Percentiles rank a stretch among this genome's conserved stretches.
Evolutionary conservation across 2,329 filamentous ascomycete species (phyloP).

Genomic region (Didymella segeticola): DNA sequence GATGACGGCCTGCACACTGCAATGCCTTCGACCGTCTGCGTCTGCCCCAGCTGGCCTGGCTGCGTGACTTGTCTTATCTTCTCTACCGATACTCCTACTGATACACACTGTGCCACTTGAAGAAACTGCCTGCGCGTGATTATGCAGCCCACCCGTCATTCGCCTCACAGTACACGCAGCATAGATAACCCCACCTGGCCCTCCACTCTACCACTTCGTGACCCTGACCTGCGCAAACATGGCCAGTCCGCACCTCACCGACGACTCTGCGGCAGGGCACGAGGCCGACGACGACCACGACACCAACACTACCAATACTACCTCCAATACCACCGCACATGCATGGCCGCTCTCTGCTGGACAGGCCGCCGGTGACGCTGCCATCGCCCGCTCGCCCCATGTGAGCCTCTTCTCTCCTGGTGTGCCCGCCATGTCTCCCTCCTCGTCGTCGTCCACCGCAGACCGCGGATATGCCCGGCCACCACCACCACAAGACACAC

Average conservation of each 20-base stretch:
- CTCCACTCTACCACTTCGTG: conserved; percentile 2
- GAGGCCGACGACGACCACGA: conserved; percentile 22
- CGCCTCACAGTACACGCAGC: background rate
- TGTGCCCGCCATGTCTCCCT: conserved; percentile 12
- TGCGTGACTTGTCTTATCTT: conserved; percentile 9
- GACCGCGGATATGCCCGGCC: conserved; percentile 11
- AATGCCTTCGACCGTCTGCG: too few relatives aligned
- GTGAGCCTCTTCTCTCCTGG: conserved; percentile 18
- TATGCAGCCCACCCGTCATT: conserved; percentile 16
- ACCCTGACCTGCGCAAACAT: conserved; percentile 1
- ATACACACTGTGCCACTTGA: background rate
- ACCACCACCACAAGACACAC: too few relatives aligned
- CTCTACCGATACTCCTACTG: background rate
- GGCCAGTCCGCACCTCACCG: conserved; percentile 25
- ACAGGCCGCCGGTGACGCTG: conserved; percentile 19
- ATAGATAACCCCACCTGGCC: conserved; percentile 12
- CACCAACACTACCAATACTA: too few relatives aligned
- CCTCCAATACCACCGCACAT: too few relatives aligned
- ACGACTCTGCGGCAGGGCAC: conserved; percentile 23
- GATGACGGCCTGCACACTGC: background rate
- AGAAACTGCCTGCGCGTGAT: background rate
- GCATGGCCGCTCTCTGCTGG: conserved; percentile 21
- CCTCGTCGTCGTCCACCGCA: conserved; percentile 11
- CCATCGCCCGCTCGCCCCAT: conserved; percentile 7
- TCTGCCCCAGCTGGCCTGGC: conserved; percentile 11